Conservation (phyloP, 345 rosid species). For the Lepidium aucheri region DNA sequence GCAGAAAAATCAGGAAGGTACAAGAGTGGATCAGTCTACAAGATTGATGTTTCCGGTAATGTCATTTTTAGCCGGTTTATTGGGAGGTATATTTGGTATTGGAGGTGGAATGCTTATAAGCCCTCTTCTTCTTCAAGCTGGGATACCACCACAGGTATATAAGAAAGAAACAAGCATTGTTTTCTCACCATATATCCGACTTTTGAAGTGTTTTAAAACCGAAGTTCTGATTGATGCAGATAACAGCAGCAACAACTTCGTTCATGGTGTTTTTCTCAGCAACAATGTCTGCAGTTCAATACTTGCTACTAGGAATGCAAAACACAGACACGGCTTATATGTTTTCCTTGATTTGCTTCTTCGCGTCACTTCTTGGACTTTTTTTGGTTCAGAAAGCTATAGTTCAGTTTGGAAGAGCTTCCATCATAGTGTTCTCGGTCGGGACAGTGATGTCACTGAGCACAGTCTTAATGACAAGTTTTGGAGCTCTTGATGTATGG, state of each 20-base stretch:
- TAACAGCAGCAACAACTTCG: slow-evolving; percentile 57
- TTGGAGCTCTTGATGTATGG: slow-evolving; percentile 63
- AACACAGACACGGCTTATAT: slow-evolving; percentile 41
- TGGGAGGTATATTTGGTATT: slow-evolving; percentile 83
- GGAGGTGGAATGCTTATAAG: slow-evolving; percentile 94
- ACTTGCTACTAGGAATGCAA: slow-evolving; percentile 63
- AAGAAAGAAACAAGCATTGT: neutral
- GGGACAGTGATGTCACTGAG: slow-evolving; percentile 67
- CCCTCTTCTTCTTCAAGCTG: slow-evolving; percentile 84
- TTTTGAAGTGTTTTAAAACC: neutral
- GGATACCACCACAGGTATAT: slow-evolving; percentile 61
- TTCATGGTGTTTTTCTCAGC: slow-evolving; percentile 36
- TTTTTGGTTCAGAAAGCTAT: slow-evolving; percentile 55
- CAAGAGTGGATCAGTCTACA: slow-evolving; percentile 7
- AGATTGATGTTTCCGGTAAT: slow-evolving; percentile 45
- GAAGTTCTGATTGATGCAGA: slow-evolving; percentile 29
- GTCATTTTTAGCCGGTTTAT: slow-evolving; percentile 67
- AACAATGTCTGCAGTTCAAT: slow-evolving; percentile 40
- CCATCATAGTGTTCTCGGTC: slow-evolving; percentile 80
- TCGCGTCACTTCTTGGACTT: slow-evolving; percentile 63
- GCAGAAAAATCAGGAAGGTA: slow-evolving; percentile 24
- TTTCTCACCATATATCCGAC: neutral
- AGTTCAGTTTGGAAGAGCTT: slow-evolving; percentile 61
- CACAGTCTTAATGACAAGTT: slow-evolving; percentile 59
- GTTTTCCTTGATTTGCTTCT: slow-evolving; percentile 52